Evolutionary conservation across 176 grass and related monocot genomes (phyloP).

Genomic region (Canna indica): DNA sequence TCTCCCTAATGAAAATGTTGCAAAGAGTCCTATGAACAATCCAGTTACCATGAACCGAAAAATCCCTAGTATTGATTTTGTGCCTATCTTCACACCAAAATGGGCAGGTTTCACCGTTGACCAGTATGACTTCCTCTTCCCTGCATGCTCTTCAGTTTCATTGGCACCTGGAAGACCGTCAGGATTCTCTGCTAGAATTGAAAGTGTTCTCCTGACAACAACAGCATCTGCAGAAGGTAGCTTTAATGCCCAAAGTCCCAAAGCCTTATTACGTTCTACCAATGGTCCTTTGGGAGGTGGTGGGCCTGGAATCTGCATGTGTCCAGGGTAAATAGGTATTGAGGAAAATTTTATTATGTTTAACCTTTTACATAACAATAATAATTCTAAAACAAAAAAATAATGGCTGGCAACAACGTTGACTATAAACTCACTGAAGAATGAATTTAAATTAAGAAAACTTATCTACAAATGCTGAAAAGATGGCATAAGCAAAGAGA

Average conservation of each 20-base stretch:
- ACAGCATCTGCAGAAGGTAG: conserved; percentile 72
- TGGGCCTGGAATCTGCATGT: conserved; percentile 72
- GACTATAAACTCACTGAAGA: not conserved
- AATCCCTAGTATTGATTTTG: conserved; percentile 43
- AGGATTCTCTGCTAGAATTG: conserved; percentile 45
- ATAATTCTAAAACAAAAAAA: not conserved
- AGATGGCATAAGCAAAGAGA: not conserved
- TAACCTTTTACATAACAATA: not conserved
- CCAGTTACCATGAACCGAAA: conserved; percentile 34
- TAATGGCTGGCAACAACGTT: not conserved
- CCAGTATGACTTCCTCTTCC: conserved; percentile 55
- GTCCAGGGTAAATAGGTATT: not conserved
- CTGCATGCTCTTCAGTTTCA: conserved; percentile 39
- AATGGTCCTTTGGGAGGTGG: conserved; percentile 60
- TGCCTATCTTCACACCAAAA: conserved; percentile 58
- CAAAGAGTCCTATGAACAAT: conserved; percentile 45
- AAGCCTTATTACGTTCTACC: conserved; percentile 43
- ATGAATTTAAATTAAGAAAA: not conserved
- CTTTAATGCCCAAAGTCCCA: conserved; percentile 66
- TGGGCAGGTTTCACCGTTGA: conserved; percentile 61
- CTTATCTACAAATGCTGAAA: not conserved
- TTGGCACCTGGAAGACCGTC: conserved; percentile 47
- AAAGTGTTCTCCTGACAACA: conserved; percentile 62
- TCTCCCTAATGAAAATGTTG: conserved; percentile 44
- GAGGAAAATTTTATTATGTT: conserved; percentile 13